phyloP scores from a whole-genome alignment of 768 basidiomycete genomes.

The Cytidiella melzeri region DNA sequence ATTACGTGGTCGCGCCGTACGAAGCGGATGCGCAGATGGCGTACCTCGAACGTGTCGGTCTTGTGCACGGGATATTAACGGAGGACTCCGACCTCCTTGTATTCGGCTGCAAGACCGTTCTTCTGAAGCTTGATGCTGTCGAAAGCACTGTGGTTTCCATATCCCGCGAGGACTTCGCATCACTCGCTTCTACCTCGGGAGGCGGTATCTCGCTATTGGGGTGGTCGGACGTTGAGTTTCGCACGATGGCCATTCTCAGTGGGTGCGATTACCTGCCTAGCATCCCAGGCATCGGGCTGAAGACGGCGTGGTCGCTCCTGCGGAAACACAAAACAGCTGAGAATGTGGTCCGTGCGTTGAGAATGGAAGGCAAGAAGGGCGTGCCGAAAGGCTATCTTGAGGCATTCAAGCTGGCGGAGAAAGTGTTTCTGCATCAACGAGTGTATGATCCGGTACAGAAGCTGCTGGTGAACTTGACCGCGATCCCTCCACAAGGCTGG shows the following conservation, averaged over 20 bases:
- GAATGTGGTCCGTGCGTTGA: slow-evolving; percentile 69
- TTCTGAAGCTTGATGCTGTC: slow-evolving; percentile 85
- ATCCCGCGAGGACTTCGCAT: slow-evolving; percentile 61
- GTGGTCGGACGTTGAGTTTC: slow-evolving; percentile 88
- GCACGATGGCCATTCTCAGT: slow-evolving; percentile 88
- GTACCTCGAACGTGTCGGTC: slow-evolving; percentile 76
- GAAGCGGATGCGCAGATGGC: slow-evolving; percentile 98
- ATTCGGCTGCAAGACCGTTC: slow-evolving; percentile 87
- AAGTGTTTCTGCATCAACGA: slow-evolving; percentile 88
- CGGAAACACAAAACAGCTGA: slow-evolving; percentile 83
- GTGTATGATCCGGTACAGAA: slow-evolving; percentile 75
- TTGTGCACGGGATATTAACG: slow-evolving; percentile 89
- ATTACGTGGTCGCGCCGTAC: slow-evolving; percentile 93
- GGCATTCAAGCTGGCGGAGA: slow-evolving; percentile 77
- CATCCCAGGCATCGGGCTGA: slow-evolving; percentile 87
- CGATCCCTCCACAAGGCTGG: slow-evolving; percentile 42
- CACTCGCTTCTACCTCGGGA: slow-evolving; percentile 39
- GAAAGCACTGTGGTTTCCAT: slow-evolving; percentile 62
- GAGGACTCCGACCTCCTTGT: slow-evolving; percentile 98
- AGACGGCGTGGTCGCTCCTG: slow-evolving; percentile 82
- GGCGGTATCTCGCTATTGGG: slow-evolving; percentile 73
- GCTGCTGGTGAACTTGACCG: slow-evolving; percentile 65
- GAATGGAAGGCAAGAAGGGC: slow-evolving; percentile 76
- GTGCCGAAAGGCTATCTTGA: slow-evolving; percentile 75
- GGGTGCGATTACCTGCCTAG: slow-evolving; percentile 92